phyloP scores from a whole-genome alignment of 78 protist genomes.

The Dictyostelium capitatum region DNA sequence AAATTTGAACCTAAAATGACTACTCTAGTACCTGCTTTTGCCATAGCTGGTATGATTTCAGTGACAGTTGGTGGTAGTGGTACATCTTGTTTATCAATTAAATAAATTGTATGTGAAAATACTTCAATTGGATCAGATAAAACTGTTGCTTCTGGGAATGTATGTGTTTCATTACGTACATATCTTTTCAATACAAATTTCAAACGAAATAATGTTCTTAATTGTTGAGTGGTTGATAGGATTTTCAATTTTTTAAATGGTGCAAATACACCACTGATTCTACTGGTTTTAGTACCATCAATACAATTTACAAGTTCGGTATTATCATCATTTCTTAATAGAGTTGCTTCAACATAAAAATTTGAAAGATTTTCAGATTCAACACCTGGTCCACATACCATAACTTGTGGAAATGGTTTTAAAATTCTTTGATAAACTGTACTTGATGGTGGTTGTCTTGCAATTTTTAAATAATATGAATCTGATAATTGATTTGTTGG shows the following conservation, averaged over 20 bases:
- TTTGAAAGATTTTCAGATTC: constrained; percentile 50
- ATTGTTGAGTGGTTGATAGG: constrained; percentile 82
- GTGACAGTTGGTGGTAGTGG: constrained; percentile 84
- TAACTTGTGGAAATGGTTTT: constrained; percentile 88
- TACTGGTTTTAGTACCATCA: constrained; percentile 80
- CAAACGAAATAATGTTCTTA: constrained; percentile 84
- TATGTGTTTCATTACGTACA: constrained; percentile 76
- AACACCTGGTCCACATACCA: constrained; percentile 80
- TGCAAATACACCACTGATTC: constrained; percentile 81
- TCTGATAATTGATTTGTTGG: background rate
- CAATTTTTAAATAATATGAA: constrained; percentile 65
- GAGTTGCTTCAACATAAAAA: constrained; percentile 84
- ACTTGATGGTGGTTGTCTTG: constrained; percentile 85
- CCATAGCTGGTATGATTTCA: constrained; percentile 81
- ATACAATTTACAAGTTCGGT: constrained; percentile 58
- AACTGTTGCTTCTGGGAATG: constrained; percentile 71
- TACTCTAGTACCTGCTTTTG: constrained; percentile 66
- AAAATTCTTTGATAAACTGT: constrained; percentile 89
- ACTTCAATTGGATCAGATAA: constrained; percentile 88
- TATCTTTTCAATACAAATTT: constrained; percentile 81
- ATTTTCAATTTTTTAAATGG: constrained; percentile 85
- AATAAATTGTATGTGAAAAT: constrained; percentile 85
- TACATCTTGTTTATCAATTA: constrained; percentile 82
- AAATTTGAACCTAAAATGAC: constrained; percentile 84
- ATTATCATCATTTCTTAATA: constrained; percentile 76